Evolutionary conservation across 1,139 yeast species (phyloP), one percentile per base, ranked within the genome.

Genomic region (Tardiomyces blankii): DNA sequence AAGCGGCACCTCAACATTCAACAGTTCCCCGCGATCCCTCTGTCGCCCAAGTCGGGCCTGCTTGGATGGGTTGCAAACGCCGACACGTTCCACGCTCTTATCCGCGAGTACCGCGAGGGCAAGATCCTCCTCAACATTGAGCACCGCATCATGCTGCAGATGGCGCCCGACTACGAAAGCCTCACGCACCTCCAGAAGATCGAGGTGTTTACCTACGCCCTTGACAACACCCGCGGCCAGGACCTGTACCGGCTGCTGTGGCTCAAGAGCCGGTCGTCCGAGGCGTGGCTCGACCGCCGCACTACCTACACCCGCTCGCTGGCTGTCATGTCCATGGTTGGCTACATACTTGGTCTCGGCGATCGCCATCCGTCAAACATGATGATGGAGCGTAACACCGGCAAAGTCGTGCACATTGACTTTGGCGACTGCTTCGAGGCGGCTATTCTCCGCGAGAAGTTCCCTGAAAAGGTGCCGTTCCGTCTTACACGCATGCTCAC

Each of bases 401-500:
- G 99, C 51, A 88, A 89, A 60, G 96, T 93, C 42, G 76, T 91
- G 40, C 99, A 93, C 61, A 89, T 93, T 66, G 99, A 93, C 72
- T 93, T 91, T 65, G 99, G 98, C 55, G 99, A 93, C 63, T 93
- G 99, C 74, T 93, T 93, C 61, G 99, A 93, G 62, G 96, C 97
- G 1, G 98, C 99, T 0, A 88, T 91, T 46, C 68, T 93, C 51
- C 77, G 99, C 56, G 98, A 91, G 55, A 93, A 91, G 62, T 93
- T 84, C 63, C 99, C 99, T 0, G 99, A 93, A 62, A 89, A 89
- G 64, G 98, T 93, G 21, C 99, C 99, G 13, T 93, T 93, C 69
- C 75, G 99, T 63, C 74, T 93, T 51, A 93, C 99, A 0, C 74
- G 98, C 64, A 93, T 93, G 99, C 73, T 93, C 53, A 88, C 93